These are phyloP conservation scores for Ascoidea asiatica DNA, from an alignment of 805 yeast genomes.

Conservation along the genomic window DNA sequence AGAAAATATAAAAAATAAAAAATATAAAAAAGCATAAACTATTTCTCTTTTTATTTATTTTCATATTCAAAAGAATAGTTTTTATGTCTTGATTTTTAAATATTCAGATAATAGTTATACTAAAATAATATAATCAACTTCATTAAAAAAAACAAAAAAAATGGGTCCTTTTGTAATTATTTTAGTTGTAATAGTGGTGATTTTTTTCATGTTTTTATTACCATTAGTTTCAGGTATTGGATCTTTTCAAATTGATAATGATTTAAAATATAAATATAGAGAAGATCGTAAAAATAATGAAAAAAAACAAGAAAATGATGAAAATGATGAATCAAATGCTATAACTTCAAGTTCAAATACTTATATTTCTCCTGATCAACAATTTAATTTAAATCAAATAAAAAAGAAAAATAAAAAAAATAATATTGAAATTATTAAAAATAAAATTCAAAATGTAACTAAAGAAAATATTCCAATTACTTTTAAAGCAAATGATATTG, in stretches of 20 bases:
- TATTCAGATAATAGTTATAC: too few relatives aligned
- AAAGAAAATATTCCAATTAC: conserved; percentile 5
- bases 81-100: too few relatives aligned
- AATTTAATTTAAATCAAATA: conserved; percentile 2
- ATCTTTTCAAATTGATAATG: conserved; percentile 4
- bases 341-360: not conserved
- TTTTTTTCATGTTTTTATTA: conserved; percentile 5
- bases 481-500: conserved; percentile 7
- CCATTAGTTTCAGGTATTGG: conserved; percentile 9
- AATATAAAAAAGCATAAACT: too few relatives aligned
- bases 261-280: not conserved
- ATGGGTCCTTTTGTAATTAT: conserved; percentile 7
- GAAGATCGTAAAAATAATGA: not conserved
- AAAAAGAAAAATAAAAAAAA: not conserved
- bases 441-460: conserved; percentile 3
- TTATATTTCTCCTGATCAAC: conserved; percentile 10
- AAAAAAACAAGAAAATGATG: conserved; percentile 1
- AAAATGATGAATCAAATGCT: not conserved
- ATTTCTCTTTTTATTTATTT: too few relatives aligned
- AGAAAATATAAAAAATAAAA: too few relatives aligned
- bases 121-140: too few relatives aligned
- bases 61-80: too few relatives aligned
- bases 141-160: too few relatives aligned
- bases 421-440: conserved; percentile 3
- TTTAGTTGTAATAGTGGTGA: conserved; percentile 2